A percentile compares a stretch with the other conserved stretches of the same genome.
Conservation (phyloP, 2,329 filamentous ascomycete genomes). For the Fusarium burgessii region DNA sequence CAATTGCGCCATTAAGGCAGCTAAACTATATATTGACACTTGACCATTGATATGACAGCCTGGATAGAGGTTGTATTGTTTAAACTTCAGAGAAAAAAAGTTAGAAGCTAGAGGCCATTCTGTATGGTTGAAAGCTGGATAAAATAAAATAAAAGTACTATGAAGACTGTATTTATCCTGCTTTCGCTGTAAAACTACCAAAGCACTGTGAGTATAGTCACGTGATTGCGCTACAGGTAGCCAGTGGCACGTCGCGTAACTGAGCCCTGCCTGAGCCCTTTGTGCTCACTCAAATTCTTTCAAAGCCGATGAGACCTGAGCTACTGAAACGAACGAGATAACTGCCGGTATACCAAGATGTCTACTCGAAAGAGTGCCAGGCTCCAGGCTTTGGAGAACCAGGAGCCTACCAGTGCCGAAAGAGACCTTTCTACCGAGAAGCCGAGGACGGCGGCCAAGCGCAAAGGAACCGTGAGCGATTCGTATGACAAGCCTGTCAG, state of each 20-base stretch:
- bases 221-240: not conserved
- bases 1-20: too few relatives aligned
- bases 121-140: too few relatives aligned
- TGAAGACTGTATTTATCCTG: too few relatives aligned
- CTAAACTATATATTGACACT: too few relatives aligned
- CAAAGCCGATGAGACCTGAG: not conserved
- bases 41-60: too few relatives aligned
- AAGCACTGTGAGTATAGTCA: not conserved
- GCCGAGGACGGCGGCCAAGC: constrained; percentile 2
- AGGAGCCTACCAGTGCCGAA: not conserved
- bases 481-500: not conserved
- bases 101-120: too few relatives aligned
- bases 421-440: not conserved
- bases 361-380: constrained; percentile 27
- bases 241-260: not conserved
- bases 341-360: not conserved
- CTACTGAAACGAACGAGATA: not conserved
- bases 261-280: not conserved
- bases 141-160: too few relatives aligned
- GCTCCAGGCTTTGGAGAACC: not conserved
- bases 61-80: too few relatives aligned
- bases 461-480: constrained; percentile 7
- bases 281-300: too few relatives aligned
- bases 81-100: too few relatives aligned
- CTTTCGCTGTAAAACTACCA: too few relatives aligned